phyloP scores from a whole-genome alignment of 208 protist species.

The Leishmania amazonensis region DNA sequence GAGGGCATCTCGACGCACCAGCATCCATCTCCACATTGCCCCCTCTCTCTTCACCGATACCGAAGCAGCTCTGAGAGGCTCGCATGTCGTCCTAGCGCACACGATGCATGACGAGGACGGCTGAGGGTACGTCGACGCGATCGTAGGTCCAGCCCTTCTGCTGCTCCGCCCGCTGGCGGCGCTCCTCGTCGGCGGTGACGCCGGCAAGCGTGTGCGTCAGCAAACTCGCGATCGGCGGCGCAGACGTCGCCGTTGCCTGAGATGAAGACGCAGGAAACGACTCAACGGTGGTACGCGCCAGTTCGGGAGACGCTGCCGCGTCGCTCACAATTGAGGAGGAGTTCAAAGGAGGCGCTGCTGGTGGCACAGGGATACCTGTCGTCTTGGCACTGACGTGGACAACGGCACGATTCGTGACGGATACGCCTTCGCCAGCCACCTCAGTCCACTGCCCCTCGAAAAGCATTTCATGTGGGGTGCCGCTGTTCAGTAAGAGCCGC shows the following conservation, averaged over 20 bases:
- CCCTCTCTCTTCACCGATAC: not conserved
- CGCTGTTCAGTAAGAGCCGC: slow-evolving; percentile 43
- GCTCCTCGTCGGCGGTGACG: slow-evolving; percentile 68
- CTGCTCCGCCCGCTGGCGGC: slow-evolving; percentile 27
- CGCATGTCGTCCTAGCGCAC: slow-evolving; percentile 3
- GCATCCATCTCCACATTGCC: not conserved
- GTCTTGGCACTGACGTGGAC: slow-evolving; percentile 35
- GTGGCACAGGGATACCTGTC: not conserved
- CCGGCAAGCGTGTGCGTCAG: slow-evolving; percentile 59
- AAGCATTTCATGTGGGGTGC: slow-evolving; percentile 38
- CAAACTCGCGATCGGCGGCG: slow-evolving; percentile 54
- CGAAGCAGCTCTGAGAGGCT: not conserved
- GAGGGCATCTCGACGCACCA: not conserved
- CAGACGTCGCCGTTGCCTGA: not conserved
- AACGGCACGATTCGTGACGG: slow-evolving; percentile 46
- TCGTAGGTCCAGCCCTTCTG: slow-evolving; percentile 46
- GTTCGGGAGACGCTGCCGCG: not conserved
- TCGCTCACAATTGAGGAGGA: not conserved
- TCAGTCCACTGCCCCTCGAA: slow-evolving; percentile 73
- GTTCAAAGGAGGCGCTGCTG: not conserved
- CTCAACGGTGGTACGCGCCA: not conserved
- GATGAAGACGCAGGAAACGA: not conserved
- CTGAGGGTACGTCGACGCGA: slow-evolving; percentile 47
- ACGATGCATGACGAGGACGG: slow-evolving; percentile 32
- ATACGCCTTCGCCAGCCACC: slow-evolving; percentile 8